Evolutionary conservation across 2,329 filamentous ascomycete genomes (phyloP), one percentile per base, ranked within the genome.

Genomic region (Pestalotiopsis sp.): DNA sequence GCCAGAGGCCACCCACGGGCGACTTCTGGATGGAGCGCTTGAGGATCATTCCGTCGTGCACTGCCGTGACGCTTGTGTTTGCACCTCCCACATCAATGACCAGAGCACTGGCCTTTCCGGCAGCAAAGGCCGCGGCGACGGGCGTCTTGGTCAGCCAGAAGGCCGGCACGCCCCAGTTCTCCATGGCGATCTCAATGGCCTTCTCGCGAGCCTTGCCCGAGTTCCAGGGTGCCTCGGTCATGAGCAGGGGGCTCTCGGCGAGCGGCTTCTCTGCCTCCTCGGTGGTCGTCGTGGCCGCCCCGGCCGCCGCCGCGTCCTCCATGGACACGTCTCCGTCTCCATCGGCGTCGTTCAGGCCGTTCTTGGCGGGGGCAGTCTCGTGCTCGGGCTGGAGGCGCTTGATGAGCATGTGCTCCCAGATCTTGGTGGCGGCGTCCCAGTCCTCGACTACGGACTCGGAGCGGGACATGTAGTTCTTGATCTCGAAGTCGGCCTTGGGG

Each of bases 171-270:
- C 94, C 95, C 94, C 96, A 99, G 77, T 90, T 93, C 85, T 99
- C 96, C 91, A 99, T 98, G 69, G 94, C 94, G 71, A 98, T 90
- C 83, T 99, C 96, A 76, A 98, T 95, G 56, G 92, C 91, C 87
- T 96, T 97, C 83, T 99, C 96, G 70, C 97, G 88, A 70, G 92
- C 90, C 84, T 98, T 98, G 58, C 88, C 82, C 31, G 90, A 87
- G 81, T 97, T 98, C 95, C 95, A 98, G 12, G 93, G 92, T 14
- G 95, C 93, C 82, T 99, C 96, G 0, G 94, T 97, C 88, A 99
- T 92, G 69, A 99, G 86, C 70, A 99, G 84, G 7, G 96, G 97
- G 80, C 93, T 96, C 80, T 98, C 96, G 64, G 92, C 89, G 71
- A 99, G 85, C 7, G 93, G 90, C 81, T 94, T 96, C 80, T 97